Percentiles rank a stretch among this genome's conserved stretches.
These are phyloP conservation scores for Alternaria dauci DNA, from an alignment of 2,329 filamentous ascomycete genomes.

Conservation along the genomic window DNA sequence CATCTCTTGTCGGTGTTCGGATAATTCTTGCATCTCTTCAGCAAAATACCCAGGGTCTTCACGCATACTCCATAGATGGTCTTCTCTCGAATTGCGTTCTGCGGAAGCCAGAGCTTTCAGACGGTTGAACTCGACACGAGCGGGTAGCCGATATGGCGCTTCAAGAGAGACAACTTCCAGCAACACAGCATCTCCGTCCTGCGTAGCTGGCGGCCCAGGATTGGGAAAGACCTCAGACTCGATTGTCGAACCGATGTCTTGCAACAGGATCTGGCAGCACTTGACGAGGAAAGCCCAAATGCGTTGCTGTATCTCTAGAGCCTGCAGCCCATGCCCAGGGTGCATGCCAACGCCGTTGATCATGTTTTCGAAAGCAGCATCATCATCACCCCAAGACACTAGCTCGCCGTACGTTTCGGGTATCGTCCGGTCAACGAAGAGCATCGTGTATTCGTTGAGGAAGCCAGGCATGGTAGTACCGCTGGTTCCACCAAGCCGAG, in stretches of 20 bases:
- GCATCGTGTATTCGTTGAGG: conserved; percentile 44
- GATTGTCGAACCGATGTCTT: background rate
- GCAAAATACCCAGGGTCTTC: conserved; percentile 68
- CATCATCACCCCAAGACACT: conserved; percentile 46
- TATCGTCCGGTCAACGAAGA: conserved; percentile 39
- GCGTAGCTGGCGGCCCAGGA: too few relatives aligned
- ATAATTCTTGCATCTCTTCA: conserved; percentile 54
- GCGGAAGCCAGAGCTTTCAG: conserved; percentile 44
- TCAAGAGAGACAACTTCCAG: conserved; percentile 43
- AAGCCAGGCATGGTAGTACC: conserved; percentile 16
- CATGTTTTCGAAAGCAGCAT: conserved; percentile 53
- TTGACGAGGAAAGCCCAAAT: conserved; percentile 60
- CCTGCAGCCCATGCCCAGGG: conserved; percentile 59
- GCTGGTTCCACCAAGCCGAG: background rate
- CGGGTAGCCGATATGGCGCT: conserved; percentile 62
- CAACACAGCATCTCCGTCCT: background rate
- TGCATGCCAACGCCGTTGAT: conserved; percentile 48
- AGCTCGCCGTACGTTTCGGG: conserved; percentile 50
- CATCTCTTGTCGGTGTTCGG: conserved; percentile 55
- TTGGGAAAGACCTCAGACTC: too few relatives aligned
- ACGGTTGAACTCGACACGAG: conserved; percentile 56
- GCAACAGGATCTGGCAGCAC: conserved; percentile 44
- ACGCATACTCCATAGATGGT: conserved; percentile 55
- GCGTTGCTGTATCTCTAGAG: conserved; percentile 62
- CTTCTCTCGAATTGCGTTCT: conserved; percentile 14